Evolutionary conservation across 352 stramenopile species (phyloP), one percentile per base, ranked within the genome.

Genomic region (Aphanomyces invadans): DNA sequence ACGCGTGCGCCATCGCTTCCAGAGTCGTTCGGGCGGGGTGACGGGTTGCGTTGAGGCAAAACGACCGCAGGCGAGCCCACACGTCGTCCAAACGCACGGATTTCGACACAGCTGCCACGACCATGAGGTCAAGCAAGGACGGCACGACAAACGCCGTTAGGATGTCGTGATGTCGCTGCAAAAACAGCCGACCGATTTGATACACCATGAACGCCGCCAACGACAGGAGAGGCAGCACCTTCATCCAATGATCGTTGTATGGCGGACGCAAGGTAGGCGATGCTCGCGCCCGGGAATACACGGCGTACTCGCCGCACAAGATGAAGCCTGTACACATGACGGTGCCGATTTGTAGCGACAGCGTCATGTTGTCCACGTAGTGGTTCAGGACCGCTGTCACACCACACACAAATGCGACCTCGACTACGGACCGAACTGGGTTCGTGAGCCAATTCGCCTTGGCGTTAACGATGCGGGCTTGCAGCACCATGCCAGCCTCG

Each of bases 281-380:
- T 81, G 72, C 17, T 74, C 72, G 19, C 69, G 57, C 11, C 79
- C 66, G 2, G 70, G 51, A 19, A 68, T 67, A 78, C 3, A 69
- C 74, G 25, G 83, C 52, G 21, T 81, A 63, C 48, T 94, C 83
- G 12, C 78, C 75, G 4, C 65, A 72, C 2, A 90, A 63, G 29
- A 94, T 87, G 29, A 88, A 52, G 7, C 79, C 59, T 0, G 83
- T 74, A 2, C 80, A 81, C 36, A 75, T 84, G 31, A 85, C 73
- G 10, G 83, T 92, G 31, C 85, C 85, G 3, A 90, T 61, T 67
- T 94, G 85, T 17, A 92, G 65, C n/a, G 83, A 86, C 29, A 77
- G 60, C 5, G 90, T 59, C 67, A 88, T 81, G 39, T 90, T 79
- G 31, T 80, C 71, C 2, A 73, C 80, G 1, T 67, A 65, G 39